These are phyloP conservation scores for Cercospora citrullina DNA, from an alignment of 2,329 filamentous ascomycete species.

Conservation along the genomic window DNA sequence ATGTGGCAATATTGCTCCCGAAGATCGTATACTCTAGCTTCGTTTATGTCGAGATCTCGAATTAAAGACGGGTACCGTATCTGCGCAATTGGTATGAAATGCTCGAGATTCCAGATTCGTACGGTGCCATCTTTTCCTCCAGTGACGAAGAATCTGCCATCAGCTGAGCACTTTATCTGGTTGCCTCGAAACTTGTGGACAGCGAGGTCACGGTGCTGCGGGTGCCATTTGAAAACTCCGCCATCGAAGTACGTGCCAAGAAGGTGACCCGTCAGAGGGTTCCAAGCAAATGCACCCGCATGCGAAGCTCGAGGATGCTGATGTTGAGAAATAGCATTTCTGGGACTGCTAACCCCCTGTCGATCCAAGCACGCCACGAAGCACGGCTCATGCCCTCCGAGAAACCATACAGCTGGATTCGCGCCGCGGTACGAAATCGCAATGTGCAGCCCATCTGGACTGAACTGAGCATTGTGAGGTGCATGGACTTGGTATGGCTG, in stretches of 20 bases:
- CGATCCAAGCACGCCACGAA: neutral
- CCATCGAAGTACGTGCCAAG: neutral
- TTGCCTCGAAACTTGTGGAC: neutral
- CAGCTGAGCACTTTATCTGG: neutral
- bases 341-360: neutral
- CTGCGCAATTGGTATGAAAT: neutral
- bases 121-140: neutral
- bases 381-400: neutral
- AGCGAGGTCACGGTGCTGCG: neutral
- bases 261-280: neutral
- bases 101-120: neutral
- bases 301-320: neutral
- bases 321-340: neutral
- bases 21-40: neutral
- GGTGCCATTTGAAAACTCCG: neutral
- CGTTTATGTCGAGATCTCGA: neutral
- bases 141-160: neutral
- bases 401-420: neutral
- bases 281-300: neutral
- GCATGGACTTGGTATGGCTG: neutral
- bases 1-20: neutral
- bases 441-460: neutral
- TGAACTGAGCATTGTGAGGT: neutral
- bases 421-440: neutral
- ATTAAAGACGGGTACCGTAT: neutral